Conservation (phyloP, 169 alveolate species). For the Cryptosporidium meleagridis region DNA sequence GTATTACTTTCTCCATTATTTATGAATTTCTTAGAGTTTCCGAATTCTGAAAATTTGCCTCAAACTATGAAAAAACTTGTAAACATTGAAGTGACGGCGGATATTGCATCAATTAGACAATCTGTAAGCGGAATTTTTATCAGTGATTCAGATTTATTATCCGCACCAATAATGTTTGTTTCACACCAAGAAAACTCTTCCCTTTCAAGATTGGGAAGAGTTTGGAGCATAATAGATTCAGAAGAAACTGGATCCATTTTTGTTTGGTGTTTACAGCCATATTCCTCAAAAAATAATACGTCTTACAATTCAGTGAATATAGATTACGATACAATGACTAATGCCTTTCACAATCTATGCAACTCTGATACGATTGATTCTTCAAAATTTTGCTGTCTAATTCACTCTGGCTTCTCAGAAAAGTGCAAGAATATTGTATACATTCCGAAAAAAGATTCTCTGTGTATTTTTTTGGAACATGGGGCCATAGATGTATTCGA, state of each 20-base stretch:
- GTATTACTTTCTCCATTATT: slow-evolving; percentile 37
- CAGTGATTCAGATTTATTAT: neutral
- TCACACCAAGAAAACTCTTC: slow-evolving; percentile 58
- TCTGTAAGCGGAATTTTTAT: slow-evolving; percentile 38
- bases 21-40: slow-evolving; percentile 39
- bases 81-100: slow-evolving; percentile 28
- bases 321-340: slow-evolving; percentile 5
- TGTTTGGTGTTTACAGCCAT: slow-evolving; percentile 30
- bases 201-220: slow-evolving; percentile 62
- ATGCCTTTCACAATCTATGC: slow-evolving; percentile 27
- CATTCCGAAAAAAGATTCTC: slow-evolving; percentile 1
- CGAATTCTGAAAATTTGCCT: neutral
- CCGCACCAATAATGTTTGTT: slow-evolving; percentile 20
- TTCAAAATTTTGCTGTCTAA: slow-evolving; percentile 36
- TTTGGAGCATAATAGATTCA: slow-evolving; percentile 72
- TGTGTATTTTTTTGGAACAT: slow-evolving; percentile 28
- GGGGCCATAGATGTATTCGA: slow-evolving; percentile 40
- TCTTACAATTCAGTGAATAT: neutral
- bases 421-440: slow-evolving; percentile 38
- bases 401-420: slow-evolving; percentile 21
- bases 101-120: slow-evolving; percentile 23
- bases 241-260: slow-evolving; percentile 46
- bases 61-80: neutral
- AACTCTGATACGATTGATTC: slow-evolving; percentile 18
- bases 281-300: neutral